phyloP scores from a whole-genome alignment of 1,284 basidiomycete genomes.

The Mycocalia duriaeana region DNA sequence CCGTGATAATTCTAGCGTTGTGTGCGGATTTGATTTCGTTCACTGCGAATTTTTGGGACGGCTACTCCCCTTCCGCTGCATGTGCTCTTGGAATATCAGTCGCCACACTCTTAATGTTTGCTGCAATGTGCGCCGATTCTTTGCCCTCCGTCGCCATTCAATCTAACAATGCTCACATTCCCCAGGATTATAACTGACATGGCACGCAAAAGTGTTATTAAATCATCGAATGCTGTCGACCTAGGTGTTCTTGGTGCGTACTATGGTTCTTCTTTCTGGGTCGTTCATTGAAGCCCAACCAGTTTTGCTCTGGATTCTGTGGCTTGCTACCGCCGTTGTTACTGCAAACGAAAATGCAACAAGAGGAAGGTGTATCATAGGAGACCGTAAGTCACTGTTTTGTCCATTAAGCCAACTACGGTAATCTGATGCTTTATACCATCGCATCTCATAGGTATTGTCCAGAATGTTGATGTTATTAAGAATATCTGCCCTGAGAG shows the following conservation, averaged over 20 bases:
- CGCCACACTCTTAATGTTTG: neutral
- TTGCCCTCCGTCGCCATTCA: neutral
- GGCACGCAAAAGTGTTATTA: constrained; percentile 9
- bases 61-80: neutral
- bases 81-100: neutral
- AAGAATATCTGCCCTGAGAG: neutral
- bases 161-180: neutral
- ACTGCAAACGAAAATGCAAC: constrained; percentile 9
- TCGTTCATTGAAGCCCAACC: neutral
- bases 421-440: neutral
- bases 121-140: neutral
- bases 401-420: neutral
- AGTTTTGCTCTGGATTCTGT: constrained; percentile 55
- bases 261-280: neutral
- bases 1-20: neutral
- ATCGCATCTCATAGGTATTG: neutral
- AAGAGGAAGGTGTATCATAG: neutral
- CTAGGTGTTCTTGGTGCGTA: constrained; percentile 8
- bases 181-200: constrained; percentile 8
- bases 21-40: neutral
- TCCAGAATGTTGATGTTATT: too few relatives aligned
- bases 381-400: neutral
- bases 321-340: constrained; percentile 44
- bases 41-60: neutral
- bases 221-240: constrained; percentile 12